A percentile compares a stretch with the other conserved stretches of the same genome.
Evolutionary conservation across 805 yeast genomes (phyloP).

Genomic region (Metschnikowia santaceciliae): DNA sequence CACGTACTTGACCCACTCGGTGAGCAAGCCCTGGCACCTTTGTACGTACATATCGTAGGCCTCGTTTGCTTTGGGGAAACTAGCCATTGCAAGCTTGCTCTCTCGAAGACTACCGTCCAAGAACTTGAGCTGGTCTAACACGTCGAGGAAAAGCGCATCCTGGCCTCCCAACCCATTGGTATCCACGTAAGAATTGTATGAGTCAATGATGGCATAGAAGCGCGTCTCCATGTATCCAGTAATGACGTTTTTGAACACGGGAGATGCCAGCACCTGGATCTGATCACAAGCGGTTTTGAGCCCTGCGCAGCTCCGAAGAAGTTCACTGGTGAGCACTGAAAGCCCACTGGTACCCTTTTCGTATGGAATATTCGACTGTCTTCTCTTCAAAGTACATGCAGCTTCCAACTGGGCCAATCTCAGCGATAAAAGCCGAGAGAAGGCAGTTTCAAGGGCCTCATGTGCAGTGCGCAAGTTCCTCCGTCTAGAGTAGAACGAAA

Average conservation of each 20-base stretch:
- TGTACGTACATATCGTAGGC: constrained; percentile 18
- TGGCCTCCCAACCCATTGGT: constrained; percentile 15
- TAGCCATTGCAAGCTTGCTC: constrained; percentile 9
- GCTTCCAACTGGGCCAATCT: constrained; percentile 35
- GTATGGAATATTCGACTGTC: constrained; percentile 41
- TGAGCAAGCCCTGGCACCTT: constrained; percentile 40
- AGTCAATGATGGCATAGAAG: constrained; percentile 8
- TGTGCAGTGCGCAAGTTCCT: constrained; percentile 12
- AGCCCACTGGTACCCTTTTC: constrained; percentile 62
- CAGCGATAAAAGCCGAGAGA: constrained; percentile 7
- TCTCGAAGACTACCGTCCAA: constrained; percentile 21
- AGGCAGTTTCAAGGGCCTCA: constrained; percentile 14
- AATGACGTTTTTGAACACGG: constrained; percentile 13
- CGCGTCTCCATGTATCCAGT: constrained; percentile 14
- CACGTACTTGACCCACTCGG: constrained; percentile 53
- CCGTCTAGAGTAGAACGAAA: constrained; percentile 11
- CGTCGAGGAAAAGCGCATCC: constrained; percentile 31
- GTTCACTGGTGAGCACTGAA: constrained; percentile 48
- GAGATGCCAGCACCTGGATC: constrained; percentile 10
- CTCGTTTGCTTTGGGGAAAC: constrained; percentile 11
- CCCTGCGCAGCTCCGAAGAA: constrained; percentile 41
- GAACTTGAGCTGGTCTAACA: constrained; percentile 42
- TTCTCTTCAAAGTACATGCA: constrained; percentile 40
- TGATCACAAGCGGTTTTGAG: constrained; percentile 11
- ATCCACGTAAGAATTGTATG: constrained; percentile 9